phyloP scores from a whole-genome alignment of 73 alveolate genomes.

The Uronychia binucleata region DNA sequence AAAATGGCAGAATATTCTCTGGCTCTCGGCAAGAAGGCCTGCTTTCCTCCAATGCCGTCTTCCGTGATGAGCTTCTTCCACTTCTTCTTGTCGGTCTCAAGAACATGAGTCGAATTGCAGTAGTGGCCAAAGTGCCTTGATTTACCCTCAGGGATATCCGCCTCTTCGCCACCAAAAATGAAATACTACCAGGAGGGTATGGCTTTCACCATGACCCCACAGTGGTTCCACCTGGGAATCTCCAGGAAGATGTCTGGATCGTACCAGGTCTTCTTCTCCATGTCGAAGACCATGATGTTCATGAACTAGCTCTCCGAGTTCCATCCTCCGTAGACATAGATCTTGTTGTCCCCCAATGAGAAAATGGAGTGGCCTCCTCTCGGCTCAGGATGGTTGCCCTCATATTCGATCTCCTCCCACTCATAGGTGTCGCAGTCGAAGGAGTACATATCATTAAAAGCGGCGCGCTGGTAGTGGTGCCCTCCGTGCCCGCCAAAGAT shows the following conservation, averaged over 20 bases:
- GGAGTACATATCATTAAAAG: slow-evolving; percentile 94
- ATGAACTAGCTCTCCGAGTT: slow-evolving; percentile 86
- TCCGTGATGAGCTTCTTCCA: slow-evolving; percentile 78
- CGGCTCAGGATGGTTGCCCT: slow-evolving; percentile 94
- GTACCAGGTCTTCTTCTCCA: slow-evolving; percentile 93
- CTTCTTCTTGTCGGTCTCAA: slow-evolving; percentile 78
- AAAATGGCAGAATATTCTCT: slow-evolving; percentile 98
- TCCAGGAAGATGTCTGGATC: slow-evolving; percentile 95
- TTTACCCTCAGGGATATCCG: slow-evolving; percentile 98
- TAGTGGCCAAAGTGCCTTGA: slow-evolving; percentile 84
- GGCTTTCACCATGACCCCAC: slow-evolving; percentile 96
- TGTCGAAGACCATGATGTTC: slow-evolving; percentile 81
- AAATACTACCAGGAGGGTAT: slow-evolving; percentile 98
- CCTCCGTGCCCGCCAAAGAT: slow-evolving; percentile 99
- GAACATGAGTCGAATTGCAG: slow-evolving; percentile 74
- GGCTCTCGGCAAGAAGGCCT: slow-evolving; percentile 83
- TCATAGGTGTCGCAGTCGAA: slow-evolving; percentile 87
- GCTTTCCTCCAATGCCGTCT: slow-evolving; percentile 70
- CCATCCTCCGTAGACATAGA: slow-evolving; percentile 97
- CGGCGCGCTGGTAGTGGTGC: slow-evolving; percentile 87
- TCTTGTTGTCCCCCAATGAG: slow-evolving; percentile 74
- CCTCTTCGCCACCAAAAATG: slow-evolving; percentile 96
- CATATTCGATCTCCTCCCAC: slow-evolving; percentile 90
- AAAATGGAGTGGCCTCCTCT: slow-evolving; percentile 97
- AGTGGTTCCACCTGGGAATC: slow-evolving; percentile 97